Conservation (phyloP, 2,329 filamentous ascomycete species). For the Tolypocladium capitatum region DNA sequence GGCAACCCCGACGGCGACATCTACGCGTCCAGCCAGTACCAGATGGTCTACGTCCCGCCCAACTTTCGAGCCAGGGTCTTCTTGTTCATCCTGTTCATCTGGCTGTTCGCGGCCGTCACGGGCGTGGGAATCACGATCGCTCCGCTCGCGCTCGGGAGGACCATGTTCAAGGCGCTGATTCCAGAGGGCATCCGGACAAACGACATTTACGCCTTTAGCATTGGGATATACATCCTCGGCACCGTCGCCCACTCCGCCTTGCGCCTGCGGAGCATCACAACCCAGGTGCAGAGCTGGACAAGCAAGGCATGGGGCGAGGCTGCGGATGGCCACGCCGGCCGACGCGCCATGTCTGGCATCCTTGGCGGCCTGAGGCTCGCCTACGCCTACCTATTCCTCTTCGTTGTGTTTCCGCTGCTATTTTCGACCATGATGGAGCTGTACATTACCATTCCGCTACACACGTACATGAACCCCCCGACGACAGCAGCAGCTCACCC, state of each 20-base stretch:
- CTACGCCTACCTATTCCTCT: slow-evolving; percentile 65
- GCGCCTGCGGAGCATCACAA: slow-evolving; percentile 30
- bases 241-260: slow-evolving; percentile 48
- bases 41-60: slow-evolving; percentile 70
- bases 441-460: slow-evolving; percentile 75
- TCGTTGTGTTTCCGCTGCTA: slow-evolving; percentile 68
- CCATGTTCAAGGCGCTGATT: slow-evolving; percentile 60
- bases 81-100: slow-evolving; percentile 78
- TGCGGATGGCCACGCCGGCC: slow-evolving; percentile 8
- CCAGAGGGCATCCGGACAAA: slow-evolving; percentile 66
- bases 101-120: slow-evolving; percentile 81
- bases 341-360: slow-evolving; percentile 13
- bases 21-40: slow-evolving; percentile 48
- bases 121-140: slow-evolving; percentile 77
- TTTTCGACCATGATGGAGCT: slow-evolving; percentile 73
- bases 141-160: slow-evolving; percentile 73
- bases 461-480: slow-evolving; percentile 54
- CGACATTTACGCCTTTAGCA: slow-evolving; percentile 91
- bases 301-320: slow-evolving; percentile 10
- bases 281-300: slow-evolving; percentile 18
- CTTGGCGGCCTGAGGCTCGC: slow-evolving; percentile 33
- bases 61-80: slow-evolving; percentile 70
- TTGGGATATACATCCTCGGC: slow-evolving; percentile 73
- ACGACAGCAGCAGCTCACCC: slow-evolving; percentile 12
- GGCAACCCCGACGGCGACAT: slow-evolving; percentile 38